Conservation (phyloP, 1,284 basidiomycete species). For the Caloboletus firmus region DNA sequence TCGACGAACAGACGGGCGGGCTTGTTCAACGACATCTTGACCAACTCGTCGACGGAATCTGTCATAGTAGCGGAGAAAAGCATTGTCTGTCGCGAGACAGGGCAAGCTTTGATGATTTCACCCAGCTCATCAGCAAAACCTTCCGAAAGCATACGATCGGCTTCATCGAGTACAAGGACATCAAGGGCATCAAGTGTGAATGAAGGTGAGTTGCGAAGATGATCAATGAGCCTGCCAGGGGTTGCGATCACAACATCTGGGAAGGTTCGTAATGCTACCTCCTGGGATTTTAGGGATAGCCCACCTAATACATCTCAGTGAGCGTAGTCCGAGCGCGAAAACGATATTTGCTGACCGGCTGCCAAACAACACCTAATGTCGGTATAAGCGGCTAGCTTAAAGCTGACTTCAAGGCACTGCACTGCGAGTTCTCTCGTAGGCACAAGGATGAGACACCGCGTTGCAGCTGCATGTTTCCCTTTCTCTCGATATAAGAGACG, state of each 20-base stretch:
- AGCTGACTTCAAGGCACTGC: conserved; percentile 91
- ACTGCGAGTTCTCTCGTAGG: conserved; percentile 94
- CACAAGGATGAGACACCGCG: conserved; percentile 89
- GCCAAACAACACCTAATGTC: conserved; percentile 88
- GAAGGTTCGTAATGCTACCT: conserved; percentile 77
- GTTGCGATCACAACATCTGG: conserved; percentile 95
- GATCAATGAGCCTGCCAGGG: conserved; percentile 94
- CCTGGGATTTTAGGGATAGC: conserved; percentile 89
- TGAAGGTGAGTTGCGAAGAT: conserved; percentile 91
- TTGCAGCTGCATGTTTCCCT: conserved; percentile 83
- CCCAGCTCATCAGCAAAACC: conserved; percentile 95
- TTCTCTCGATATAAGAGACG: conserved; percentile 88
- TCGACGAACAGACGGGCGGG: conserved; percentile 96
- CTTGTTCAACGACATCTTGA: conserved; percentile 87
- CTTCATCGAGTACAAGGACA: conserved; percentile 94
- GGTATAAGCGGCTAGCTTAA: conserved; percentile 81
- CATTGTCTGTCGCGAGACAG: conserved; percentile 92
- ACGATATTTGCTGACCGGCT: conserved; percentile 57
- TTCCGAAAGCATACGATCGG: conserved; percentile 96
- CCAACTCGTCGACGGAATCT: conserved; percentile 91
- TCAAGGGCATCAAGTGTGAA: conserved; percentile 94
- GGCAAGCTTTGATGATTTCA: conserved; percentile 92
- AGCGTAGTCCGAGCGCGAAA: conserved; percentile 11
- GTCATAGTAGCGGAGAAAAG: conserved; percentile 99
- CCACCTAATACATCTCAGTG: conserved; percentile 58